Base-by-base conservation (phyloP, 805 yeast genomes). In the Myxozyma neotropica region DNA sequence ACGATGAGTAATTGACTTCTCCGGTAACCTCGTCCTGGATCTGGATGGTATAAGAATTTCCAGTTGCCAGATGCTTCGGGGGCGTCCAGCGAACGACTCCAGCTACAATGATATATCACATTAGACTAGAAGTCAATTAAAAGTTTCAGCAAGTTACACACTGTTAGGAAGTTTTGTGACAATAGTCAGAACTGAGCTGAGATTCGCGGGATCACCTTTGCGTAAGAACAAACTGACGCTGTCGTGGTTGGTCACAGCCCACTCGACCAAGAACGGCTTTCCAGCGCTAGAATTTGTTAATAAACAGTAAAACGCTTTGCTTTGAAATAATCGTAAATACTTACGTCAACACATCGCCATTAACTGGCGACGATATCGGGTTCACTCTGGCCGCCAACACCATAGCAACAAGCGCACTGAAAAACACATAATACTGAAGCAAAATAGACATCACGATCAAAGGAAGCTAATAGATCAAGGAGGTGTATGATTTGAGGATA, bases 51-150 rank as follows among this genome's bases (percentile, higher is more conserved):
- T 75, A 75, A 55, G 68, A 55, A 48, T 48, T 36, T 40, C 76
- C 77, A 38, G 70, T 55, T 44, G 59, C 27, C 33, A 74, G 36
- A 40, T 64, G 56, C 52, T 56, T 48, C 45, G 78, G 78, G 39
- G 75, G 69, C 35, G 63, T 60, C 78, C 78, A 75, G 50, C 67
- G 62, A 53, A 72, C 75, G 44, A 71, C 68, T 57, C 77, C 78
- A 52, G 69, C 69, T 62, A 17, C 7, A n/a, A 42, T 12, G 21
- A 17, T 2, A 7, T n/a, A 21, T 15, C 19, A 21, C 31, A 17
- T 52, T 31, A 29, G 24, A 7, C 4, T 4, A 10, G 5, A 24
- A 12, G 5, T 29, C 10, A 6, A n/a, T 33, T 27, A 42, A 33
- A 33, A 0, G 8, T 23, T 10, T 8, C n/a, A 19, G 4, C 2